Evolutionary conservation across 352 stramenopile species (phyloP), one percentile per base, ranked within the genome.

Genomic region (Pythium phragmiticola): DNA sequence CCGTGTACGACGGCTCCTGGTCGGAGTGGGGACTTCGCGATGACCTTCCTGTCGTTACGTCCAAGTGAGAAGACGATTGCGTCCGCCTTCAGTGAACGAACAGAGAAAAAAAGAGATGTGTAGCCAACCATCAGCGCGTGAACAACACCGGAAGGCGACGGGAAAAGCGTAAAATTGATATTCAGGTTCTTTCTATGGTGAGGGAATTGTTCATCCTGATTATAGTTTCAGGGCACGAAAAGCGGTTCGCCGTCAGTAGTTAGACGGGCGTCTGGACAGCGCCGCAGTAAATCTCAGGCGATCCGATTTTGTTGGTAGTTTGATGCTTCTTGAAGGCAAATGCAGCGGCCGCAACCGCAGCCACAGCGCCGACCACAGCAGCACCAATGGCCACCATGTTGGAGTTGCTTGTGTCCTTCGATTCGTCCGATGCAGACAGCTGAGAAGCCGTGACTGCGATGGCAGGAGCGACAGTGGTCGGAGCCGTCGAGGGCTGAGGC

Each of bases 1-100:
- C 80, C 2, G 84, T 98, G 34, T 98, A 96, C 72, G 92, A 98
- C 55, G 92, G 90, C 11, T 94, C 83, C 42, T 97, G 88, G 88
- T 86, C 85, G 6, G 90, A 97, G 65, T 97, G 87, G 84, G 87
- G 82, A 30, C 55, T 80, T 39, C 77, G 77, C 57, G 69, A 80
- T 0, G 81, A 90, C 46, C 75, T 91, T 1, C 81, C 82, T 0
- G 50, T 90, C 30, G 75, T 79, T 36, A 83, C 52, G 3, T 48
- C 47, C 30, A 66, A 73, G 30, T 69, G 52, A 63, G 26, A 21
- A 19, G 8, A 7, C 19, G 45, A 39, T 39, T 39, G 7, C 34
- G 26, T 28, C 26, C 26, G 26, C 26, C 4, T 28, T 28, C 26
- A 49, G 43, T 16, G 36, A 46, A 46, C 4, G 39, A 50, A 28